These are phyloP conservation scores for Calonectria pseudoreteaudii DNA, from an alignment of 2,329 filamentous ascomycete genomes.

Conservation along the genomic window DNA sequence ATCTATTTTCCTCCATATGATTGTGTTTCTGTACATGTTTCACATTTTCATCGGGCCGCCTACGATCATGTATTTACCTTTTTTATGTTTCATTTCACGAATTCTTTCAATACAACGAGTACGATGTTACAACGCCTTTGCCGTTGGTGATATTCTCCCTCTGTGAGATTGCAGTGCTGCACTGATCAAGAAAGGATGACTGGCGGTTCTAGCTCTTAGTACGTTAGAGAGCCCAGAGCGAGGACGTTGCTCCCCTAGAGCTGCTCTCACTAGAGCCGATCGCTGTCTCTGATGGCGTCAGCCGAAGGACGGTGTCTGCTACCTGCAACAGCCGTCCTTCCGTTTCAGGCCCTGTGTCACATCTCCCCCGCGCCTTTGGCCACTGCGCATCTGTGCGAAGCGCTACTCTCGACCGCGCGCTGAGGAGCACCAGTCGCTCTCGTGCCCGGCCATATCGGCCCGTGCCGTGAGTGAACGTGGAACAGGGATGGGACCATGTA, in stretches of 20 bases:
- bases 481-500: constrained; percentile 56
- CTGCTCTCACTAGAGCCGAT: constrained; percentile 63
- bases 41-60: background rate
- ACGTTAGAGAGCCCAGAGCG: constrained; percentile 59
- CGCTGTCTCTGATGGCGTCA: constrained; percentile 66
- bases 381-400: constrained; percentile 62
- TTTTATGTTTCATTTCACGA: background rate
- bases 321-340: constrained; percentile 65
- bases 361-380: constrained; percentile 48
- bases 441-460: constrained; percentile 51
- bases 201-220: constrained; percentile 54
- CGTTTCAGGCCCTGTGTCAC: constrained; percentile 54
- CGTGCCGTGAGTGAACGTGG: constrained; percentile 53
- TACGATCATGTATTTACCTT: background rate
- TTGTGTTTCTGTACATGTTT: background rate
- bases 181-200: constrained; percentile 52
- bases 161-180: background rate
- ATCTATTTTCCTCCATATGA: background rate
- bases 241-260: constrained; percentile 61
- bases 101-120: background rate
- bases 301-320: constrained; percentile 64
- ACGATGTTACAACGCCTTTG: background rate
- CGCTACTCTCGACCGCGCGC: constrained; percentile 44
- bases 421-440: constrained; percentile 56
- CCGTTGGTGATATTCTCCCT: background rate